Evolutionary conservation across 2,329 filamentous ascomycete genomes (phyloP), one percentile per base, ranked within the genome.

Genomic region (Pseudocercospora vitis): DNA sequence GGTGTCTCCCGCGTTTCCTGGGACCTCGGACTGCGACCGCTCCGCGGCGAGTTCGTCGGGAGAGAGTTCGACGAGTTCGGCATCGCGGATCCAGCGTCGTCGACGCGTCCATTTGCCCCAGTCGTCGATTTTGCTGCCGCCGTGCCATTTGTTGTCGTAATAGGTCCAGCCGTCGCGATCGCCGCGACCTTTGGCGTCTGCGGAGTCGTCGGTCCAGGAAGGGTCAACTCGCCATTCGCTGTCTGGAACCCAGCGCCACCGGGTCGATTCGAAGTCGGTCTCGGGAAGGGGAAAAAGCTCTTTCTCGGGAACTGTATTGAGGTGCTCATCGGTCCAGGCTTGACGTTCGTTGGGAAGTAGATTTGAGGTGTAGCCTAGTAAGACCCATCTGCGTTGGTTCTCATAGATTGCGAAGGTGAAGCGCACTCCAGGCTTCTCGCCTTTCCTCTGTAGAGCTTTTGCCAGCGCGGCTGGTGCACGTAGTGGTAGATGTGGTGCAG

Each of bases 61-160:
- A 6, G 57, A 42, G 57, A 86, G 75, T 68, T 99, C 94, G 28
- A 96, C 89, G 3, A 99, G 81, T 74, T 99, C 94, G 7, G 94
- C 94, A 68, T 97, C 94, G 32, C 94, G 88, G 68, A 90, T 94
- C 94, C 94, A 99, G 73, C 97, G 96, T 58, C 94, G 78, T 18
- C 94, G 84, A 11, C 94, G 83, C 0, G 94, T 99, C 79, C 95
- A 99, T 52, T 90, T 85, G 33, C 89, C 89, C 94, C 94, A 99
- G 49, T 91, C 89, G 65, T 99, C 94, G 3, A 89, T 89, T 55
- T 90, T 82, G 12, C 88, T 86, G 14, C 91, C 91, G 63, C 89
- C 87, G 69, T 91, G 86, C 94, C 94, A 99, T 87, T 96, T 96
- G 70, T 92, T 97, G 67, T 99, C 94, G 68, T 96, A 99, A 71